These are phyloP conservation scores for Zygosaccharomyces sapae DNA, from an alignment of 1,139 yeast species.

Conservation along the genomic window DNA sequence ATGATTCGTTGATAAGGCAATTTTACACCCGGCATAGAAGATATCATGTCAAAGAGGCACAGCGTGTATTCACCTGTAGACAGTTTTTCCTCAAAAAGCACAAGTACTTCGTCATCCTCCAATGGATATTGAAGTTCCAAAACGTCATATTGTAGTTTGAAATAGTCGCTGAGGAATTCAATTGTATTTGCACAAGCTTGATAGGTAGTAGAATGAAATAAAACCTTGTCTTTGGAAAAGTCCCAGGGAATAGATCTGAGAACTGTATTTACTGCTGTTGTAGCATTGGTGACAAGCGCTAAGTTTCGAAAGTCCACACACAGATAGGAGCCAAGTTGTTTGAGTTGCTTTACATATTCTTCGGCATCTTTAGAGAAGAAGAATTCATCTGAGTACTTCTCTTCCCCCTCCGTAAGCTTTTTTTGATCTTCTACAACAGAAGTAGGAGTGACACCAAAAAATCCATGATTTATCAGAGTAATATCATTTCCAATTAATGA, in stretches of 20 bases:
- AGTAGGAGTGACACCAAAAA: conserved; percentile 49
- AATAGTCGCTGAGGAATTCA: conserved; percentile 42
- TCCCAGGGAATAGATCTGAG: conserved; percentile 43
- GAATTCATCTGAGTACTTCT: conserved; percentile 22
- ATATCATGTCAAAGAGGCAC: conserved; percentile 57
- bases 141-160: conserved; percentile 45
- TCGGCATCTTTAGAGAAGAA: conserved; percentile 13
- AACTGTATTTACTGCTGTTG: conserved; percentile 57
- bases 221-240: conserved; percentile 49
- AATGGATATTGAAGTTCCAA: conserved; percentile 49
- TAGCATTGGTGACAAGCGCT: conserved; percentile 48
- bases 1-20: conserved; percentile 54
- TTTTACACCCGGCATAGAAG: conserved; percentile 60
- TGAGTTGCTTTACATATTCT: conserved; percentile 18
- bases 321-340: conserved; percentile 18
- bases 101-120: conserved; percentile 47
- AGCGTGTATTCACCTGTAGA: conserved; percentile 32
- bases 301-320: conserved; percentile 19
- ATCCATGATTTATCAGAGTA: conserved; percentile 51
- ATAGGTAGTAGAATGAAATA: conserved; percentile 52
- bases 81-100: conserved; percentile 38
- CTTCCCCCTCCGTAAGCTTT: conserved; percentile 17
- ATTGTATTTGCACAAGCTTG: conserved; percentile 56
- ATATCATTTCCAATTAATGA: conserved; percentile 39
- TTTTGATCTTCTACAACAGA: conserved; percentile 20